Percentiles rank a stretch among this genome's conserved stretches.
phyloP scores from a whole-genome alignment of 2,329 filamentous ascomycete genomes.

The Neurospora crassa region DNA sequence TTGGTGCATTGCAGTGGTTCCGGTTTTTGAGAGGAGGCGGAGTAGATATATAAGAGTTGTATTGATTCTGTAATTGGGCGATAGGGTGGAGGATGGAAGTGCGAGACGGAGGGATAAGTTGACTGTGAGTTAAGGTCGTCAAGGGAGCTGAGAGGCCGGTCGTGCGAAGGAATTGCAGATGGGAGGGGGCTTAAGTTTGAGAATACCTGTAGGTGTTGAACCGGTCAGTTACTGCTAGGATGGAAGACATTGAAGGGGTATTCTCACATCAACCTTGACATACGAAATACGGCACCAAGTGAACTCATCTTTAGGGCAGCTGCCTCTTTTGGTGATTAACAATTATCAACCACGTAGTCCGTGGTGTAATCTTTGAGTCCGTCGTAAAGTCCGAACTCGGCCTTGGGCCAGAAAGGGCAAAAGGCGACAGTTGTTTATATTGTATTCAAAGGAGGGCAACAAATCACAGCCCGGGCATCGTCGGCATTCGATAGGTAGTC shows the following conservation, averaged over 20 bases:
- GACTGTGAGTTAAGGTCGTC: too few species aligned
- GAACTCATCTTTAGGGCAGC: not conserved
- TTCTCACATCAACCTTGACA: not conserved
- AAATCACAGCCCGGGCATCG: not conserved
- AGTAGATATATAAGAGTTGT: conserved; percentile 31
- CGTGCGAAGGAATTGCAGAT: not conserved
- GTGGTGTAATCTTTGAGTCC: not conserved
- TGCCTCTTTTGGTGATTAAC: not conserved
- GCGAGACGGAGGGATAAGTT: not conserved
- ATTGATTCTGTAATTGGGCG: conserved; percentile 23
- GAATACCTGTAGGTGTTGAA: too few species aligned
- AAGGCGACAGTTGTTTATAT: not conserved
- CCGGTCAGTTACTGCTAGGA: not conserved
- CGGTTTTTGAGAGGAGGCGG: conserved; percentile 27
- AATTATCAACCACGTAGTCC: not conserved
- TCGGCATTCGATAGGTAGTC: not conserved
- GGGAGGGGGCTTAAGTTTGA: not conserved
- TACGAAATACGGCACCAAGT: not conserved
- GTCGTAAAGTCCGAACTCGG: not conserved
- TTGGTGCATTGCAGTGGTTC: conserved; percentile 37
- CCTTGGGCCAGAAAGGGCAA: not conserved
- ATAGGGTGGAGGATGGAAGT: not conserved
- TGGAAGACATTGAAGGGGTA: not conserved
- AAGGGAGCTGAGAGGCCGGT: not conserved
- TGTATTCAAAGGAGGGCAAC: not conserved